These are phyloP conservation scores for Vaccinium corymbosum DNA, from an alignment of 148 eudicot species.

Conservation along the genomic window DNA sequence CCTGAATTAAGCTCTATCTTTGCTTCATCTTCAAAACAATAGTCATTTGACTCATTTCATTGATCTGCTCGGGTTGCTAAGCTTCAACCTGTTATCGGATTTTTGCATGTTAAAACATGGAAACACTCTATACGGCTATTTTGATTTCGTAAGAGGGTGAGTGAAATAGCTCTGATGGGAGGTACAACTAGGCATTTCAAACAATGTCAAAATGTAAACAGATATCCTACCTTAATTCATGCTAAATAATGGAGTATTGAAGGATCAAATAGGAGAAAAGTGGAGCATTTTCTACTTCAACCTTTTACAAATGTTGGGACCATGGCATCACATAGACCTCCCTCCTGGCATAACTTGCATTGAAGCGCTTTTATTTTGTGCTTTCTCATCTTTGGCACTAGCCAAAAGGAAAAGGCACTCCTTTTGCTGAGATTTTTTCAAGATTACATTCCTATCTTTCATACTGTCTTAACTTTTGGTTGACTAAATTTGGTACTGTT, in stretches of 20 bases:
- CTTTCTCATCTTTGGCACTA: neutral
- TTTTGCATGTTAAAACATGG: neutral
- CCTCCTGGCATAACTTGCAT: neutral
- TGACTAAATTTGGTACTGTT: neutral
- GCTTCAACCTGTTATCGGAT: neutral
- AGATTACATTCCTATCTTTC: neutral
- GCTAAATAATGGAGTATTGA: neutral
- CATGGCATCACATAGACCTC: neutral
- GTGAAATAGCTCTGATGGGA: no score
- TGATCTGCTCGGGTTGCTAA: neutral
- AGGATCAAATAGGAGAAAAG: neutral
- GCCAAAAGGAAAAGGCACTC: neutral
- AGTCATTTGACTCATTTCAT: no score
- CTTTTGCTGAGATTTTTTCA: neutral
- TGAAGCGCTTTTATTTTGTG: neutral
- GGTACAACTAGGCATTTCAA: neutral
- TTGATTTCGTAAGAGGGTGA: no score
- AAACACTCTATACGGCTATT: no score
- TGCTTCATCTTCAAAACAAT: neutral
- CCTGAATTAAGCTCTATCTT: neutral
- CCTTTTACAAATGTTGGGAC: neutral
- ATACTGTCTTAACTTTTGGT: neutral
- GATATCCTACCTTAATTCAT: neutral
- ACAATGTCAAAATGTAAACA: neutral
- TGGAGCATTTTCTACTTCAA: neutral